Base-by-base conservation (phyloP, 2,329 filamentous ascomycete species). In the Ustulina deusta region DNA sequence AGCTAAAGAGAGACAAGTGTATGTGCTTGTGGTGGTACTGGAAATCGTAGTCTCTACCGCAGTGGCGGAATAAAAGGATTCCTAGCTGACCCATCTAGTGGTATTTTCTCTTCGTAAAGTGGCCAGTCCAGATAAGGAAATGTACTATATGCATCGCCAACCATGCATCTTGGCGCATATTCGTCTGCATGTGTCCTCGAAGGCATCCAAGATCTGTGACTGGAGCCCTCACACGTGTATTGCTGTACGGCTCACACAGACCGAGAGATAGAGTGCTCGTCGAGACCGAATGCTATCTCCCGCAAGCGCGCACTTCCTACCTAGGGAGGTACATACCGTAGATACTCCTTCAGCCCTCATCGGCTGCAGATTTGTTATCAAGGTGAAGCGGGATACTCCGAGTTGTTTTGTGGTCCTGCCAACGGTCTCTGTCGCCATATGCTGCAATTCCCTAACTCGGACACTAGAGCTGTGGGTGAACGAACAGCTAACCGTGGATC, bases 121-220 rank as follows among this genome's bases (percentile, higher is more conserved):
- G 13, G 42, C 25, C 36, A 42, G 44, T 17, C 10, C 32, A 63
- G 52, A 56, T 63, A 56, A 48, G 40, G 15, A 46, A 63, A 40
- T 20, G 27, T 29, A 34, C 60, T 38, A 59, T 56, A 34, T 22
- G 20, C 20, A 17, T 46, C 32, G 32, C 36, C 51, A 55, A 34
- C 27, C 32, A 42, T 44, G 42, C 65, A 64, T 59, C 65, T 67
- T 64, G 65, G 65, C 65, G 65, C 61, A 64, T 64, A 56, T 64
- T 56, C 42, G 55, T 60, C 49, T 64, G 55, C 61, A 61, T 60
- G 61, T 66, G 27, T 60, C 65, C 42, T 22, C 44, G 54, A 58
- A 44, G 46, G 20, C 40, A 22, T 25, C 59, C 48, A 42, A 58
- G 29, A 51, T 63, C 22, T 34, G 11, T 36, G 25, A n/a, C 49